These are phyloP conservation scores for Ophiocordyceps australis DNA, from an alignment of 2,329 filamentous ascomycete species.

Conservation along the genomic window DNA sequence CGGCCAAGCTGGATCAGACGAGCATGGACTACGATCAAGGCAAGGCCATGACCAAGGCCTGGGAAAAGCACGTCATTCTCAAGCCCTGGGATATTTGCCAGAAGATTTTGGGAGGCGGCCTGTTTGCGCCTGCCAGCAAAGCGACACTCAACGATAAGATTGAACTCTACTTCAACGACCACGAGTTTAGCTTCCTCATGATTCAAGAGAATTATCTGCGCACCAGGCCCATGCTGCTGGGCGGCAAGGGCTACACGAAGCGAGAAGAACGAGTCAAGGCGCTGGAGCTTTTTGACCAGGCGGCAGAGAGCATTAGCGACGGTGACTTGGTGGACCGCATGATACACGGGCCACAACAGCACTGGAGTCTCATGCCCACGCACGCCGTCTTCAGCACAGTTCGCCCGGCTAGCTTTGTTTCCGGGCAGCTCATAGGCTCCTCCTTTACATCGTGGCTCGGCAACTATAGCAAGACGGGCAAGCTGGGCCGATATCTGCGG, in stretches of 20 bases:
- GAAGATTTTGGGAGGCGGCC: slow-evolving; percentile 75
- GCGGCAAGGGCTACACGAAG: slow-evolving; percentile 33
- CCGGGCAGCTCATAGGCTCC: slow-evolving; percentile 58
- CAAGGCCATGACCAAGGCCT: slow-evolving; percentile 90
- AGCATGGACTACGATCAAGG: slow-evolving; percentile 70
- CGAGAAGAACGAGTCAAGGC: slow-evolving; percentile 60
- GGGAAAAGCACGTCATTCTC: slow-evolving; percentile 93
- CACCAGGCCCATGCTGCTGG: slow-evolving; percentile 53
- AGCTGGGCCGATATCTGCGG: slow-evolving; percentile 63
- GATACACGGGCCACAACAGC: slow-evolving; percentile 96
- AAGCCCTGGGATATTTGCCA: slow-evolving; percentile 97
- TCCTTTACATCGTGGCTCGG: slow-evolving; percentile 85
- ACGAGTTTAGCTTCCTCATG: slow-evolving; percentile 95
- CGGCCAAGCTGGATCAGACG: slow-evolving; percentile 71
- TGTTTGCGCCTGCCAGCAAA: slow-evolving; percentile 72
- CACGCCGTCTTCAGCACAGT: slow-evolving; percentile 95
- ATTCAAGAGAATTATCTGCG: slow-evolving; percentile 94
- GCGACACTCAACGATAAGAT: slow-evolving; percentile 92
- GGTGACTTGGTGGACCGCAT: slow-evolving; percentile 91
- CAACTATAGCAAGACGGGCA: slow-evolving; percentile 77
- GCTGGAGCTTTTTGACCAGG: slow-evolving; percentile 73
- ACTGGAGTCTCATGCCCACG: slow-evolving; percentile 95
- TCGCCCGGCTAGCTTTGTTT: slow-evolving; percentile 69
- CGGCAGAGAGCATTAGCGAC: slow-evolving; percentile 91
- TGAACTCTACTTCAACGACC: slow-evolving; percentile 97